Conservation (phyloP, 257 asterid genomes). For the Fraxinus quadrangulata region DNA sequence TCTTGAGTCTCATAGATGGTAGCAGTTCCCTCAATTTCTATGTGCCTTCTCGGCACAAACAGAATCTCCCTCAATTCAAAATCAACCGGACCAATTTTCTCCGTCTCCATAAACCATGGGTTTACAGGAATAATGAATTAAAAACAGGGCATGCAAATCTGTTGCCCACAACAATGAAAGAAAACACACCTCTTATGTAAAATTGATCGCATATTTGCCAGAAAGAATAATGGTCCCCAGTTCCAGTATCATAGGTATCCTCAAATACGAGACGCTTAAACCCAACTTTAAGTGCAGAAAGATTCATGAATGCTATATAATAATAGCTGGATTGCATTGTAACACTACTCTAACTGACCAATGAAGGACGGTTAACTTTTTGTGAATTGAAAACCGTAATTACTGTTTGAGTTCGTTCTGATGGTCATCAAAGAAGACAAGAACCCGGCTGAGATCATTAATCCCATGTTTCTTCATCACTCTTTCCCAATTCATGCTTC, state of each 20-base stretch:
- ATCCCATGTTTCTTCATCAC: constrained; percentile 74
- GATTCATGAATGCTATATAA: background rate
- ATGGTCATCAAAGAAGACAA: constrained; percentile 96
- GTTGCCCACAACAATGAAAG: constrained; percentile 11
- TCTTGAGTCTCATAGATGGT: background rate
- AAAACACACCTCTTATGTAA: constrained; percentile 66
- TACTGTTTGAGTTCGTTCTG: constrained; percentile 95
- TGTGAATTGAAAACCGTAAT: background rate
- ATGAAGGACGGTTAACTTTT: background rate
- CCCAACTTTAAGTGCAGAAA: constrained; percentile 72
- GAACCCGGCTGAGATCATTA: constrained; percentile 65
- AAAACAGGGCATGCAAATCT: constrained; percentile 10
- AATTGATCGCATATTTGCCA: constrained; percentile 94
- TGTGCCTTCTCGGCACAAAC: constrained; percentile 5
- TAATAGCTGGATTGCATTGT: constrained; percentile 2
- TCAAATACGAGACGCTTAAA: constrained; percentile 91
- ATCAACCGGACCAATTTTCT: background rate
- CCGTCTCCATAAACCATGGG: background rate
- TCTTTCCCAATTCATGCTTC: constrained; percentile 86
- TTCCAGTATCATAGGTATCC: constrained; percentile 98
- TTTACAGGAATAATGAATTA: constrained; percentile 1
- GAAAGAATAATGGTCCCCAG: constrained; percentile 97
- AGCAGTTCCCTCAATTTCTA: background rate
- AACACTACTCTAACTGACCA: background rate
- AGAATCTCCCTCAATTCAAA: constrained; percentile 2